Evolutionary conservation across 805 yeast species (phyloP).

Genomic region (Candida silvicultrix): DNA sequence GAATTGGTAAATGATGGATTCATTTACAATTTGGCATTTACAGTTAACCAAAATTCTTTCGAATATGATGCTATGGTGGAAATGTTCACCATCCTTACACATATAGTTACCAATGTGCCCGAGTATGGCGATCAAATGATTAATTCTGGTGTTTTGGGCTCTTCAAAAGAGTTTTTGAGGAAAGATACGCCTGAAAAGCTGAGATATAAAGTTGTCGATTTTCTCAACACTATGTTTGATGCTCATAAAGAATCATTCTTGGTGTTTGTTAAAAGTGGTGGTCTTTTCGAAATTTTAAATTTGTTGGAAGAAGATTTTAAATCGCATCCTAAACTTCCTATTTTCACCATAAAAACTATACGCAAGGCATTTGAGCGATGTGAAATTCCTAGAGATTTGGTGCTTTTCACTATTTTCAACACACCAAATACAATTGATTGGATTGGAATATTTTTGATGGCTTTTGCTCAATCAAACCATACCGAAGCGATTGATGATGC

Average conservation of each 20-base stretch:
- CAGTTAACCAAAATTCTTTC: not conserved
- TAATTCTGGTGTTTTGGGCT: conserved; percentile 7
- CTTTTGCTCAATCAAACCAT: conserved; percentile 10
- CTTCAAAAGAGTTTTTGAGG: conserved; percentile 3
- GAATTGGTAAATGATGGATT: not conserved
- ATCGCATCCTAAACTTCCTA: conserved; percentile 30
- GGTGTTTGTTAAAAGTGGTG: conserved; percentile 40
- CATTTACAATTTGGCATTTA: not conserved
- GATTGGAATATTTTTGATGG: conserved; percentile 34
- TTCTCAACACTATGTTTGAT: conserved; percentile 15
- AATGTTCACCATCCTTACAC: not conserved
- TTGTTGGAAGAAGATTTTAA: conserved; percentile 41
- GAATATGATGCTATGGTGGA: not conserved
- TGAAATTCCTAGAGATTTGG: conserved; percentile 32
- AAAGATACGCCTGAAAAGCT: not conserved
- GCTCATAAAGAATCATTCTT: conserved; percentile 26
- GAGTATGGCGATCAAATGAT: not conserved
- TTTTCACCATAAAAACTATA: conserved; percentile 31
- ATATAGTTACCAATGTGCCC: not conserved
- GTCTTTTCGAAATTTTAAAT: conserved; percentile 32
- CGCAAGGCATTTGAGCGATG: conserved; percentile 29
- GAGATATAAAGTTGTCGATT: conserved; percentile 1
- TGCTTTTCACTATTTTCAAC: conserved; percentile 35
- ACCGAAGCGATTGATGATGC: conserved; percentile 22
- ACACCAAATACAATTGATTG: conserved; percentile 30